Percentiles rank a stretch among this genome's conserved stretches.
Conservation (phyloP, 495 filamentous ascomycete species). For the Lepidopterella palustris region DNA sequence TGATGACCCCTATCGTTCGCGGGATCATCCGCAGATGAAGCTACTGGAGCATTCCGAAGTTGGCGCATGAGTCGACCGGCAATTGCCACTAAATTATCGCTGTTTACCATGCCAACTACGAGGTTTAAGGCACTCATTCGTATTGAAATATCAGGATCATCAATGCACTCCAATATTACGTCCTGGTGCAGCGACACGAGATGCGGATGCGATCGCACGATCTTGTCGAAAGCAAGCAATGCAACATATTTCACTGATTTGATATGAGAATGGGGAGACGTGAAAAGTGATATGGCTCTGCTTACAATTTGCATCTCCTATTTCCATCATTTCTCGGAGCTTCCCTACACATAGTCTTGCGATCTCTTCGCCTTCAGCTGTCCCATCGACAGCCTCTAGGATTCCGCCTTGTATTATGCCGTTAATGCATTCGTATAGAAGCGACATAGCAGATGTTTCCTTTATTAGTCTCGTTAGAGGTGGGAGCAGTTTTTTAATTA, state of each 20-base stretch:
- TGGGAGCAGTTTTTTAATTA: conserved; percentile 90
- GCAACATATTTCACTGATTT: conserved; percentile 89
- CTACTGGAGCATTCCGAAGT: conserved; percentile 51
- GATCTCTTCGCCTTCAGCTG: conserved; percentile 79
- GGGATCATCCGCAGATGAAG: conserved; percentile 34
- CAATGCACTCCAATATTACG: conserved; percentile 91
- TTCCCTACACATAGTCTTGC: conserved; percentile 90
- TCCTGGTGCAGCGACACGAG: conserved; percentile 88
- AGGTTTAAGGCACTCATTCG: conserved; percentile 87
- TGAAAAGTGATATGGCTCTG: conserved; percentile 24
- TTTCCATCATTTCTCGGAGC: conserved; percentile 84
- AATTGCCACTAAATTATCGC: conserved; percentile 72
- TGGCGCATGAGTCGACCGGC: conserved; percentile 83
- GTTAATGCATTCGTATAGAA: conserved; percentile 96
- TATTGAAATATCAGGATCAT: conserved; percentile 94
- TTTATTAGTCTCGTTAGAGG: conserved; percentile 87
- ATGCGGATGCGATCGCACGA: conserved; percentile 79
- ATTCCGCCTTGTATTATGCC: conserved; percentile 96
- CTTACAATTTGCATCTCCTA: conserved; percentile 86
- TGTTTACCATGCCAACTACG: conserved; percentile 82
- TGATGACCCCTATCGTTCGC: conserved; percentile 32
- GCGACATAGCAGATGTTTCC: conserved; percentile 91
- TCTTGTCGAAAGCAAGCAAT: conserved; percentile 86
- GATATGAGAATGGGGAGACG: conserved; percentile 11
- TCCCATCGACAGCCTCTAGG: conserved; percentile 67